These are phyloP conservation scores for Gnomoniopsis smithogilvyi DNA, from an alignment of 2,329 filamentous ascomycete genomes.

Conservation along the genomic window DNA sequence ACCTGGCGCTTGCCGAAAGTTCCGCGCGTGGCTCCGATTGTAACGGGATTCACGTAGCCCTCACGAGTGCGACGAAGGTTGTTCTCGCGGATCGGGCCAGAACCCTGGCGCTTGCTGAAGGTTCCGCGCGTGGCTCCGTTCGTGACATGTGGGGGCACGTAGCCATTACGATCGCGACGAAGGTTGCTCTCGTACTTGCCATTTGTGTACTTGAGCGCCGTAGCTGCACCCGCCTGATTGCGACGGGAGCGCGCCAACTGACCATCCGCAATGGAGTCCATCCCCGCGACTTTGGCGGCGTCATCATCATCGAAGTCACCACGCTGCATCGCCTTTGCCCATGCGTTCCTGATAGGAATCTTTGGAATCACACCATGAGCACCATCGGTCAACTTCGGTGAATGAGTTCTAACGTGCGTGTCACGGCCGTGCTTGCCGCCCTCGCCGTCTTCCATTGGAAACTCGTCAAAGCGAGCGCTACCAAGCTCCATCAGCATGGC, in stretches of 20 bases:
- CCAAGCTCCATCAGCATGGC: constrained; percentile 25
- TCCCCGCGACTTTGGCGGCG: constrained; percentile 23
- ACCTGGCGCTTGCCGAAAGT: background rate
- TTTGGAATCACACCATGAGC: background rate
- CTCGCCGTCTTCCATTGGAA: constrained; percentile 23
- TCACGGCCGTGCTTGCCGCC: background rate
- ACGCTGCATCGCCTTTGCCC: constrained; percentile 17
- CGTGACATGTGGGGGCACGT: background rate
- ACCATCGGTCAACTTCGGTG: background rate
- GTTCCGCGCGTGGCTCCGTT: too few species aligned
- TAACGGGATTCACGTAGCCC: background rate
- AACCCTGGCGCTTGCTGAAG: background rate
- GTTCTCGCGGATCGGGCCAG: background rate
- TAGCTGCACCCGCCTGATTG: background rate
- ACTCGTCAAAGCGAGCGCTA: constrained; percentile 22
- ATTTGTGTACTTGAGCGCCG: background rate
- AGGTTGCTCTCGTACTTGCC: background rate
- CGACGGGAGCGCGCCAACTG: constrained; percentile 23
- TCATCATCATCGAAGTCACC: constrained; percentile 30
- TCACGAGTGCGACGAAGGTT: background rate
- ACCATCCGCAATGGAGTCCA: constrained; percentile 26
- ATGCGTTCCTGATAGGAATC: background rate
- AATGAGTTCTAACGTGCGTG: background rate
- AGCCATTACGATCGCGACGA: background rate
- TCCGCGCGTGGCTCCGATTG: too few species aligned